Percentiles rank a stretch among this genome's conserved stretches.
Conservation (phyloP, 2,329 filamentous ascomycete species). For the Exophiala oligosperma region DNA sequence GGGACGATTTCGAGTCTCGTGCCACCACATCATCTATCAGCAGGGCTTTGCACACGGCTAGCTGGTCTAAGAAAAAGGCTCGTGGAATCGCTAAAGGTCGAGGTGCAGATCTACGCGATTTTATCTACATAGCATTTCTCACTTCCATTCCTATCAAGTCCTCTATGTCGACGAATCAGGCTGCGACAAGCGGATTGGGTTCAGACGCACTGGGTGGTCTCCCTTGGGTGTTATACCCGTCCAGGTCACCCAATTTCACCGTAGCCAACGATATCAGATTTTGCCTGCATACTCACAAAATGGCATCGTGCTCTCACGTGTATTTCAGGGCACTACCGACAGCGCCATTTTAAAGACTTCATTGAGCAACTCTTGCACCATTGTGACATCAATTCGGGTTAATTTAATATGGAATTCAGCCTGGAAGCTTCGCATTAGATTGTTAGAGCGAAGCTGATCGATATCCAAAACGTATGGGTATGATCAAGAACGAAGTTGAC, state of each 20-base stretch:
- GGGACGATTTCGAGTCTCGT: constrained; percentile 30
- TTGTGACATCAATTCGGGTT: constrained; percentile 35
- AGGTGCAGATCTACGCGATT: constrained; percentile 37
- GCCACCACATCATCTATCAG: constrained; percentile 29
- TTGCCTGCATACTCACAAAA: constrained; percentile 31
- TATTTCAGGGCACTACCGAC: constrained; percentile 36
- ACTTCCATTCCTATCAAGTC: constrained; percentile 35
- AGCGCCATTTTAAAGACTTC: constrained; percentile 32
- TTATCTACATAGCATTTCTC: constrained; percentile 27
- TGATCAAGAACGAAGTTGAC: no score
- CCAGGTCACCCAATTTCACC: constrained; percentile 28
- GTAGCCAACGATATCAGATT: constrained; percentile 32
- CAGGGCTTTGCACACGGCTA: constrained; percentile 25
- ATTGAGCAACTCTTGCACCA: constrained; percentile 31
- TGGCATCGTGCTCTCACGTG: constrained; percentile 31
- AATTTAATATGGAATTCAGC: no score
- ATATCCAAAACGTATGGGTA: no score
- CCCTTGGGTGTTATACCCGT: constrained; percentile 32
- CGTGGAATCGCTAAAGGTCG: constrained; percentile 34
- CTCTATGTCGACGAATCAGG: constrained; percentile 42
- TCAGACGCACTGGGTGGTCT: constrained; percentile 38
- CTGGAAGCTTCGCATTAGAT: no score
- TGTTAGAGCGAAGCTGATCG: no score
- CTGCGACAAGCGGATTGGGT: constrained; percentile 38
- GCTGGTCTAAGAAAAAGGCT: constrained; percentile 36